These are phyloP conservation scores for Coriolopsis trogii DNA, from an alignment of 1,284 basidiomycete species.

Conservation along the genomic window DNA sequence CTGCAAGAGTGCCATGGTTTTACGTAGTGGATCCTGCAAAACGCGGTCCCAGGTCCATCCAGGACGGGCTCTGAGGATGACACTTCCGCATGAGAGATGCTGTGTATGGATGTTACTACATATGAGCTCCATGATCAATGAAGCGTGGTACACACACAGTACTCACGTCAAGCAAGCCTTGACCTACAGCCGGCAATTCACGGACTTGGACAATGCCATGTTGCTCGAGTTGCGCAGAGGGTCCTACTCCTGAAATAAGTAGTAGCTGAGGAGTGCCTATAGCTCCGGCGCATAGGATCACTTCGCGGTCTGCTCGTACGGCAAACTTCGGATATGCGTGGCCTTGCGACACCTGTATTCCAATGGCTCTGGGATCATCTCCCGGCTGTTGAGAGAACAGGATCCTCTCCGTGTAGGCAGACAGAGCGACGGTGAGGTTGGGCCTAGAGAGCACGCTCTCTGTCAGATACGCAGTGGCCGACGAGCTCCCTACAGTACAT, in stretches of 20 bases:
- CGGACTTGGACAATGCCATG: conserved; percentile 41
- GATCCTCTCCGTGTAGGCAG: conserved; percentile 33
- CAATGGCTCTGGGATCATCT: conserved; percentile 26
- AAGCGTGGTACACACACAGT: neutral
- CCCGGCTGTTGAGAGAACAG: conserved; percentile 23
- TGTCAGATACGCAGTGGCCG: conserved; percentile 43
- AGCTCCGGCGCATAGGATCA: conserved; percentile 46
- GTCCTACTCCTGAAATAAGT: conserved; percentile 52
- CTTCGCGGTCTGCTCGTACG: conserved; percentile 38
- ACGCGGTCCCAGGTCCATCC: conserved; percentile 38
- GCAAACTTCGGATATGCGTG: conserved; percentile 25
- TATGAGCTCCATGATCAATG: neutral
- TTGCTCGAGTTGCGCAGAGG: conserved; percentile 36
- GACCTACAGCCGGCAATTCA: conserved; percentile 46
- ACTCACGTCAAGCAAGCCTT: conserved; percentile 41
- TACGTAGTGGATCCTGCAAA: conserved; percentile 28
- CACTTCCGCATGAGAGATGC: conserved; percentile 34
- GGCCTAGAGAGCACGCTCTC: conserved; percentile 35
- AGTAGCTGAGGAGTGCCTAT: conserved; percentile 50
- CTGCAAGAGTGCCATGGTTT: conserved; percentile 29
- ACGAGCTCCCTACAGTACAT: conserved; percentile 35
- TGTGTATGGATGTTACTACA: conserved; percentile 2
- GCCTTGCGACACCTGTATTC: conserved; percentile 34
- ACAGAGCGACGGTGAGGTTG: conserved; percentile 44
- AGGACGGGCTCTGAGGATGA: conserved; percentile 33